These are phyloP conservation scores for Magnusiomyces magnusii DNA, from an alignment of 1,139 yeast species.

Conservation along the genomic window DNA sequence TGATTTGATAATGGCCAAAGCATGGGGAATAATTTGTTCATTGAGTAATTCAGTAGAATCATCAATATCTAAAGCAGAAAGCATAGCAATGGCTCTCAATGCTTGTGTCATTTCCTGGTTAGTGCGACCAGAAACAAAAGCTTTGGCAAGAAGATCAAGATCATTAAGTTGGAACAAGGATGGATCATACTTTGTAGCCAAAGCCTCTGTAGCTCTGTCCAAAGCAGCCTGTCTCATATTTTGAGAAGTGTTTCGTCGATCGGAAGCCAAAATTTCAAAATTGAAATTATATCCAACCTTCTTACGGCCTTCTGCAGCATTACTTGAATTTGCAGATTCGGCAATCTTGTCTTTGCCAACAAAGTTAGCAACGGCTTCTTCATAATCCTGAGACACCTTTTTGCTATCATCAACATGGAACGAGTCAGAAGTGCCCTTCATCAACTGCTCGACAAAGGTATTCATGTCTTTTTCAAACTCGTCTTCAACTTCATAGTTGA, in stretches of 20 bases:
- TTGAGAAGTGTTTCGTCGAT: constrained; percentile 29
- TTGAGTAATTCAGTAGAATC: constrained; percentile 23
- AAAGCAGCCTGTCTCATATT: constrained; percentile 33
- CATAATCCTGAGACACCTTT: constrained; percentile 2
- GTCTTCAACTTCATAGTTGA: constrained; percentile 1
- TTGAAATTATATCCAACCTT: constrained; percentile 22
- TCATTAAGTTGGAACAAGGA: constrained; percentile 21
- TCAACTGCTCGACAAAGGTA: constrained; percentile 3
- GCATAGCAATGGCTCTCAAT: constrained; percentile 28
- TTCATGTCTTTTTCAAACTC: constrained; percentile 6
- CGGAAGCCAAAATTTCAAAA: constrained; percentile 28
- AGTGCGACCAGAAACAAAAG: constrained; percentile 27
- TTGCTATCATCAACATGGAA: neutral
- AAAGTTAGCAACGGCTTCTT: neutral
- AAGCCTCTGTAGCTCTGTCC: constrained; percentile 22
- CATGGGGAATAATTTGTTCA: constrained; percentile 19
- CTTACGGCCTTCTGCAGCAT: constrained; percentile 14
- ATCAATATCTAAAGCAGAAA: constrained; percentile 26
- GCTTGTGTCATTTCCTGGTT: constrained; percentile 29
- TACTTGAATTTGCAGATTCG: constrained; percentile 4
- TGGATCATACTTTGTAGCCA: constrained; percentile 32
- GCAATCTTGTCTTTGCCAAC: neutral
- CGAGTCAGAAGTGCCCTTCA: constrained; percentile 1
- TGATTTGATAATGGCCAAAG: constrained; percentile 17
- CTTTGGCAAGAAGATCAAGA: constrained; percentile 23